Evolutionary conservation across 2,329 filamentous ascomycete genomes (phyloP), one percentile per base, ranked within the genome.

Genomic region (Hypoxylon sp.): DNA sequence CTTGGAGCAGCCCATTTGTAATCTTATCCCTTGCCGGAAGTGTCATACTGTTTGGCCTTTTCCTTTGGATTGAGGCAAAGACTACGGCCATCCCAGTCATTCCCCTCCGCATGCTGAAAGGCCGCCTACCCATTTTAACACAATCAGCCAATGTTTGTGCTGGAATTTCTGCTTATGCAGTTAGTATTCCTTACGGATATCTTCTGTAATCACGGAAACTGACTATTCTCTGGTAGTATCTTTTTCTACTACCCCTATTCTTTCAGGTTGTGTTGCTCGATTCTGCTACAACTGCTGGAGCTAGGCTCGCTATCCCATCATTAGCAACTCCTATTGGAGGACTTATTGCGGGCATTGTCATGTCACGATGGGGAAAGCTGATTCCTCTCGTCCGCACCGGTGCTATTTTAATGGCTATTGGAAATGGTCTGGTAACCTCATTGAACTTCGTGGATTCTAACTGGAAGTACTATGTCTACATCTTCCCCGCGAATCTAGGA

Each of bases 211-310:
- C 12, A 21, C 14, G 11, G 2, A 9, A 57, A 37, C 62, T 34
- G 67, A 34, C 16, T 0, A 76, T 5, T 4, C 11, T 11, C 45
- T 1, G 23, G 3, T 45, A 85, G 82, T 87, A 91, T 68, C 80
- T 91, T 14, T 92, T 92, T 78, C 90, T 90, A 72, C 83, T 90
- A 0, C 90, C 90, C 0, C 79, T 92, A 4, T 92, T 90, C 78
- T 92, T 91, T 74, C 89, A 91, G 70, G 87, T 87, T 0, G 87
- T 91, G 5, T 82, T 90, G 2, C 78, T 87, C 1, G 88, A 91
- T 63, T 87, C 87, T 0, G 86, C 90, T 0, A 88, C 89, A 0
- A 82, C 83, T 12, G 90, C 90, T 0, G 90, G 90, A 0, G 83
- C 88, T 5, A 85, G 89, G 1, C 84, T 92, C 5, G 84, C 88